Conservation (phyloP, 495 filamentous ascomycete genomes). For the Pseudotulostoma volvatum region DNA sequence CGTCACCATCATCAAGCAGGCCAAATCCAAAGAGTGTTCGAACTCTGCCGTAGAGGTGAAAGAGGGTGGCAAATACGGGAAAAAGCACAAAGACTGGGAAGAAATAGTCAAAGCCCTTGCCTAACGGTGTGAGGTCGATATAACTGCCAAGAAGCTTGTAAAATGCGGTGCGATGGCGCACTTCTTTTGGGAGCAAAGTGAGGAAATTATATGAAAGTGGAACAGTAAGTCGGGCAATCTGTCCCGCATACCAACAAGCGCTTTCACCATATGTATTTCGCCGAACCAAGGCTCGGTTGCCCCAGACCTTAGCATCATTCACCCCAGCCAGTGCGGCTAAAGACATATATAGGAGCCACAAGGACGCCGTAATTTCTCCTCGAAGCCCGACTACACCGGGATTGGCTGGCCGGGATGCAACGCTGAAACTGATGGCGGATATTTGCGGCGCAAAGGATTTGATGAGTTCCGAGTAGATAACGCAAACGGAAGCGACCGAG, state of each 20-base stretch:
- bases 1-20: conserved; percentile 54
- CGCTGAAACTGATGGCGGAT: conserved; percentile 69
- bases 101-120: conserved; percentile 68
- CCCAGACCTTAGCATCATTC: conserved; percentile 84
- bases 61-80: conserved; percentile 65
- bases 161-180: conserved; percentile 61
- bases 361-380: conserved; percentile 65
- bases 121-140: conserved; percentile 72
- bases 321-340: conserved; percentile 70
- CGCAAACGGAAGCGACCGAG: conserved; percentile 55
- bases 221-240: conserved; percentile 79
- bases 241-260: conserved; percentile 85
- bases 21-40: conserved; percentile 64
- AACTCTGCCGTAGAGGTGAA: conserved; percentile 74
- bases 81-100: conserved; percentile 78
- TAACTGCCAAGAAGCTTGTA: conserved; percentile 70
- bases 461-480: conserved; percentile 85
- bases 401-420: conserved; percentile 58
- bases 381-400: conserved; percentile 63
- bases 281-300: conserved; percentile 75
- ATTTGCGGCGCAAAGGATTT: conserved; percentile 57
- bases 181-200: conserved; percentile 55
- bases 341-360: conserved; percentile 92
- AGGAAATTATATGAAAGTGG: conserved; percentile 92
- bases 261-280: conserved; percentile 82